These are phyloP conservation scores for Ophiosphaerella narmari DNA, from an alignment of 2,329 filamentous ascomycete genomes.

Conservation along the genomic window DNA sequence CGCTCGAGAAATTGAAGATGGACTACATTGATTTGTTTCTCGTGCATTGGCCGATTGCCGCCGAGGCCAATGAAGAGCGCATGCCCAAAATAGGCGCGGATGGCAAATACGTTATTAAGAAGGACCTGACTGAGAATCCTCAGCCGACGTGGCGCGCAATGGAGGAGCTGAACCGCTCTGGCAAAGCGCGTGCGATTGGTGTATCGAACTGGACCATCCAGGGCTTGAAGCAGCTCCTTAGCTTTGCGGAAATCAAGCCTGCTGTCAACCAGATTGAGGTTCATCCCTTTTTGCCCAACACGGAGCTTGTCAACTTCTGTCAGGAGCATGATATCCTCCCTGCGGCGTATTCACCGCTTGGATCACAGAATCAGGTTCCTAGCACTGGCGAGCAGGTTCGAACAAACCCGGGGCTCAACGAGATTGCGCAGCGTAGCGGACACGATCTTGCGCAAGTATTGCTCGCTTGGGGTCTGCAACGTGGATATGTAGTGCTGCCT, in stretches of 20 bases:
- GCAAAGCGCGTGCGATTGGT: constrained; percentile 68
- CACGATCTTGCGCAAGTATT: constrained; percentile 82
- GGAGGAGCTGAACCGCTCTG: constrained; percentile 65
- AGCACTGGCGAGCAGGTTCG: constrained; percentile 70
- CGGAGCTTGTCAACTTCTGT: constrained; percentile 62
- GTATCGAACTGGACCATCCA: constrained; percentile 74
- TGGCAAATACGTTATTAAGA: constrained; percentile 66
- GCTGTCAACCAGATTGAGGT: constrained; percentile 76
- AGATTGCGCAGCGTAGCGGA: constrained; percentile 71
- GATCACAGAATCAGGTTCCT: constrained; percentile 71
- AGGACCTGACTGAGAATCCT: constrained; percentile 69
- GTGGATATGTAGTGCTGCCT: constrained; percentile 56
- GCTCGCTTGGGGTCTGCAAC: constrained; percentile 81
- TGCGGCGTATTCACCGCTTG: constrained; percentile 70
- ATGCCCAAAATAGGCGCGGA: constrained; percentile 62
- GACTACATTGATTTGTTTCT: constrained; percentile 73
- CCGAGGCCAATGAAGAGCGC: constrained; percentile 56
- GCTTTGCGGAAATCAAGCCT: constrained; percentile 68
- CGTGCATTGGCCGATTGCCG: constrained; percentile 64
- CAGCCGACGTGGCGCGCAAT: constrained; percentile 70
- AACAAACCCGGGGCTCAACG: constrained; percentile 69
- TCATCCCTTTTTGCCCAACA: constrained; percentile 73
- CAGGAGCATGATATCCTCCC: constrained; percentile 63
- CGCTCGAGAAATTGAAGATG: constrained; percentile 64
- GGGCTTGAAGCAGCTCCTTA: constrained; percentile 70